These are phyloP conservation scores for Aspergillus quadricinctus DNA, from an alignment of 2,329 filamentous ascomycete species.

Conservation along the genomic window DNA sequence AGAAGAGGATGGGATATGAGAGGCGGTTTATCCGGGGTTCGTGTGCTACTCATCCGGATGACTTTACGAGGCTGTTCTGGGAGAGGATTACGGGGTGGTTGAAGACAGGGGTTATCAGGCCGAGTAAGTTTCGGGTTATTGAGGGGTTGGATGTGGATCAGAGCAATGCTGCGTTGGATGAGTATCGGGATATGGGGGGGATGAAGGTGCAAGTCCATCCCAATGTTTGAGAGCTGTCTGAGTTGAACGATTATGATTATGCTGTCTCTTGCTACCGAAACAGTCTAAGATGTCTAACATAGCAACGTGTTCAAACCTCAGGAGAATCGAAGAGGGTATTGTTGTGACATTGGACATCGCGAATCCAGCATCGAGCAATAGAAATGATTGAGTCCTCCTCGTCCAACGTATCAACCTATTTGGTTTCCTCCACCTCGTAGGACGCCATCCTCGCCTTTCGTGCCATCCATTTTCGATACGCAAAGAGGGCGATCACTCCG, in stretches of 20 bases:
- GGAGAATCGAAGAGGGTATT: not conserved
- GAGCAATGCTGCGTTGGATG: constrained; percentile 36
- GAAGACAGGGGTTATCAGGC: constrained; percentile 25
- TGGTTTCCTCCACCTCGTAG: constrained; percentile 7
- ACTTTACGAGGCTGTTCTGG: constrained; percentile 29
- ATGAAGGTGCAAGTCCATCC: constrained; percentile 23
- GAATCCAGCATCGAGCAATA: not conserved
- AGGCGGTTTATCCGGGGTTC: constrained; percentile 22
- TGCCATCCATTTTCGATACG: constrained; percentile 43
- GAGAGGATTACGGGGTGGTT: constrained; percentile 25
- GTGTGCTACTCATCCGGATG: constrained; percentile 18
- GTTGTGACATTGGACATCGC: not conserved
- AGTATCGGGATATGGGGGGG: constrained; percentile 32
- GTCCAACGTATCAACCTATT: not conserved
- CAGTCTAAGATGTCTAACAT: not conserved
- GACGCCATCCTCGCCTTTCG: constrained; percentile 23
- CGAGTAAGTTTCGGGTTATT: constrained; percentile 26
- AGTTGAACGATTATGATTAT: not conserved
- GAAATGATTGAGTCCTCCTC: not conserved
- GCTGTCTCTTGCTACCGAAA: not conserved
- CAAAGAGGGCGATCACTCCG: constrained; percentile 49
- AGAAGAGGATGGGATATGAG: constrained; percentile 32
- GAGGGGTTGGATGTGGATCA: constrained; percentile 29
- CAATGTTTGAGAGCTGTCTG: not conserved
- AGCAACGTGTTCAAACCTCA: not conserved